Evolutionary conservation across 805 yeast species (phyloP).

Genomic region (Sporopachydermia lactativora): DNA sequence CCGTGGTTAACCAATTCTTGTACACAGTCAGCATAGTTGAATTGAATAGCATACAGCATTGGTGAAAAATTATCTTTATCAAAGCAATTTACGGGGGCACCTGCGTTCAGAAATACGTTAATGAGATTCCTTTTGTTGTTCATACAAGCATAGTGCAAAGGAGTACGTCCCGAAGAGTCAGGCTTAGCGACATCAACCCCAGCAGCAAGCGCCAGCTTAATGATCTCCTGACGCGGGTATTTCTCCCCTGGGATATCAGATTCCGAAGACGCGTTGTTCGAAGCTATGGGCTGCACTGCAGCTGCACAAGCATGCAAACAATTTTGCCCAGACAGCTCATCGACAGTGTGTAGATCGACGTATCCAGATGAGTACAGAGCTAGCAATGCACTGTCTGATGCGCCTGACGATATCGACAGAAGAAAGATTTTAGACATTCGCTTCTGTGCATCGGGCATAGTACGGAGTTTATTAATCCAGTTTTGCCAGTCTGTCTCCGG

Average conservation of each 20-base stretch:
- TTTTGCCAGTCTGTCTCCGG: slow-evolving; percentile 25
- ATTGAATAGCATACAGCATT: slow-evolving; percentile 60
- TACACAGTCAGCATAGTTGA: slow-evolving; percentile 43
- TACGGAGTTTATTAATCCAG: slow-evolving; percentile 29
- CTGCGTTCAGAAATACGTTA: slow-evolving; percentile 25
- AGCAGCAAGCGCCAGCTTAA: neutral
- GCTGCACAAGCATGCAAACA: slow-evolving; percentile 47
- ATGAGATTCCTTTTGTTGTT: slow-evolving; percentile 34
- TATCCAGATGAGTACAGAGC: slow-evolving; percentile 31
- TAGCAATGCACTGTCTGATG: slow-evolving; percentile 46
- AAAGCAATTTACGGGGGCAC: slow-evolving; percentile 20
- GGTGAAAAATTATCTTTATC: slow-evolving; percentile 52
- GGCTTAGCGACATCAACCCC: slow-evolving; percentile 16
- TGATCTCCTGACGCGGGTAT: neutral
- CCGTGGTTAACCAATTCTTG: slow-evolving; percentile 35
- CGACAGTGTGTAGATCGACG: slow-evolving; percentile 50
- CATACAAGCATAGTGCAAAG: slow-evolving; percentile 73
- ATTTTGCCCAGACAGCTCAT: slow-evolving; percentile 61
- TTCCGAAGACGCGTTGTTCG: neutral
- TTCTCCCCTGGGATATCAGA: too few species aligned
- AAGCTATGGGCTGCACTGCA: neutral
- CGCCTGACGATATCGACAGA: slow-evolving; percentile 48
- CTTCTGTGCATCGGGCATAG: slow-evolving; percentile 25
- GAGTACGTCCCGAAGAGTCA: slow-evolving; percentile 49
- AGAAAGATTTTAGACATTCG: slow-evolving; percentile 60